Percentiles rank a stretch among this genome's conserved stretches.
phyloP scores from a whole-genome alignment of 345 rosid species.

The Rhodamnia argentea region DNA sequence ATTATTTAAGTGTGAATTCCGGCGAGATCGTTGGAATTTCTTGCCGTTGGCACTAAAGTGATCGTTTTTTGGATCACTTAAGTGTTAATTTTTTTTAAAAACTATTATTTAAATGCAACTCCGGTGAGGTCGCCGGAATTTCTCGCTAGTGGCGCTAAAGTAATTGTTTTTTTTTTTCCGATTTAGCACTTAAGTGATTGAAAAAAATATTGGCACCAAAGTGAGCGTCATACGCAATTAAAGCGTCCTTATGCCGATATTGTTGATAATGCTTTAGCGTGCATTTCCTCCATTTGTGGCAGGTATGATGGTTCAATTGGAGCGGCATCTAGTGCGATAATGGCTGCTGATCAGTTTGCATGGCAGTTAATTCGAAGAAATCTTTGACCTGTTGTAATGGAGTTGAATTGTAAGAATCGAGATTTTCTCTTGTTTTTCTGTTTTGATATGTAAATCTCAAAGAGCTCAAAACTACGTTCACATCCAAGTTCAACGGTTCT shows the following conservation, averaged over 20 bases:
- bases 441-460: background rate
- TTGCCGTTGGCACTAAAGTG: too few relatives aligned
- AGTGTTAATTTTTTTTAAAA: too few relatives aligned
- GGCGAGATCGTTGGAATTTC: too few relatives aligned
- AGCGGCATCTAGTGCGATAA: slow-evolving; percentile 62
- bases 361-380: slow-evolving; percentile 27
- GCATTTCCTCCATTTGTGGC: background rate
- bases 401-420: background rate
- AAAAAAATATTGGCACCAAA: too few relatives aligned
- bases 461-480: background rate
- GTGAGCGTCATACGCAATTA: too few relatives aligned
- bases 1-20: too few relatives aligned
- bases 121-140: too few relatives aligned
- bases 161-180: too few relatives aligned
- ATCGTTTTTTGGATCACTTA: too few relatives aligned
- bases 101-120: too few relatives aligned
- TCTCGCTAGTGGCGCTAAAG: too few relatives aligned
- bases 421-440: background rate
- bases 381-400: background rate
- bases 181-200: too few relatives aligned
- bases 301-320: slow-evolving; percentile 80
- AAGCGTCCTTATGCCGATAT: background rate
- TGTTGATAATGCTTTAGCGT: background rate
- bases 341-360: slow-evolving; percentile 54
- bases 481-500: background rate